Conservation (phyloP, 306 rosid species). For the Myrica gale region DNA sequence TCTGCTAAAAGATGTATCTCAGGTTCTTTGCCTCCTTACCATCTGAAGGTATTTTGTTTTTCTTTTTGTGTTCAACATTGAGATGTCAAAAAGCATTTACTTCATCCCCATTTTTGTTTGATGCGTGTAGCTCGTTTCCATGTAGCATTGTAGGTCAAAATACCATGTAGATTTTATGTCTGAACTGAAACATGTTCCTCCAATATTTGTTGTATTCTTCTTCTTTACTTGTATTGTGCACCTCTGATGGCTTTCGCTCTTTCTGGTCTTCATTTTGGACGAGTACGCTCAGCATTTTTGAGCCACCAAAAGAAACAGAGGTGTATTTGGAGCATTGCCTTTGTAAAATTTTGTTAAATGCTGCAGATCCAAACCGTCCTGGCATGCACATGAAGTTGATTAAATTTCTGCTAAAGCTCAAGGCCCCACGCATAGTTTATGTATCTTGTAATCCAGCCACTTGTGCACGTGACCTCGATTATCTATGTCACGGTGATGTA, state of each 20-base stretch:
- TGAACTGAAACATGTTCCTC: background rate
- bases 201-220: background rate
- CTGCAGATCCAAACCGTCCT: slow-evolving; percentile 95
- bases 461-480: slow-evolving; percentile 91
- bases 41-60: no score
- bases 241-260: background rate
- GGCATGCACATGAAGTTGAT: slow-evolving; percentile 99
- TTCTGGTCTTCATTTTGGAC: slow-evolving; percentile 14
- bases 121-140: background rate
- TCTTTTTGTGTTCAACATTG: no score
- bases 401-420: slow-evolving; percentile 75
- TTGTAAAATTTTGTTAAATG: slow-evolving; percentile 8
- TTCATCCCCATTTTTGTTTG: background rate
- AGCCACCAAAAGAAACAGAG: no score
- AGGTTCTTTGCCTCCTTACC: no score
- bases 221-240: background rate
- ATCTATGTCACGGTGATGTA: slow-evolving; percentile 96
- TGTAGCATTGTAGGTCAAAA: background rate
- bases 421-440: slow-evolving; percentile 72
- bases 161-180: background rate
- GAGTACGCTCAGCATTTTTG: background rate
- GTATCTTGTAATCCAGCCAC: slow-evolving; percentile 98
- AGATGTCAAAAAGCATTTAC: background rate
- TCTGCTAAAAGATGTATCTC: no score
- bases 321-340: background rate